A percentile compares a stretch with the other conserved stretches of the same genome.
Evolutionary conservation across 2,329 filamentous ascomycete species (phyloP).

Genomic region (Colletotrichum sp.): DNA sequence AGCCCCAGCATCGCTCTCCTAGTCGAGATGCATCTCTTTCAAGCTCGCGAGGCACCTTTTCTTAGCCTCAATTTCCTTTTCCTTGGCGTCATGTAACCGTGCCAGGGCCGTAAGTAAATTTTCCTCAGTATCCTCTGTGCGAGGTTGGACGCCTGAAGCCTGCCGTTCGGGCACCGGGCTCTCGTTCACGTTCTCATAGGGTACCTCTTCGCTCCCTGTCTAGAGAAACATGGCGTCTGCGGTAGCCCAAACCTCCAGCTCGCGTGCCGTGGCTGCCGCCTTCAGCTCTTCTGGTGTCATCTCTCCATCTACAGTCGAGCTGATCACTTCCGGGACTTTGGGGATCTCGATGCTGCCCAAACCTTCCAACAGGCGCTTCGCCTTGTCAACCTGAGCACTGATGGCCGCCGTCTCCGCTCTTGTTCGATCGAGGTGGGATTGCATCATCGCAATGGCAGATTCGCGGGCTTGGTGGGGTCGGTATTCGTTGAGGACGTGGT

Average conservation of each 20-base stretch:
- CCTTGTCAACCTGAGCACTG: conserved; percentile 71
- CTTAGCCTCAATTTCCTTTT: background rate
- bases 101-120: background rate
- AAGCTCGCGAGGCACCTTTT: background rate
- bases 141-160: background rate
- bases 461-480: conserved; percentile 91
- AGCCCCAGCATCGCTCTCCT: background rate
- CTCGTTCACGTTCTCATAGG: background rate
- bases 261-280: background rate
- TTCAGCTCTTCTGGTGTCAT: background rate
- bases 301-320: background rate
- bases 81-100: background rate
- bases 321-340: background rate
- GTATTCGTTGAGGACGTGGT: conserved; percentile 93
- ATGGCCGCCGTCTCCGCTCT: conserved; percentile 76
- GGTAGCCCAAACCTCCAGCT: conserved; percentile 44
- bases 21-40: background rate
- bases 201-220: background rate
- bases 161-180: background rate
- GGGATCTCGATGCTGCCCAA: conserved; percentile 59
- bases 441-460: conserved; percentile 85
- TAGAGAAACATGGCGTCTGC: conserved; percentile 46
- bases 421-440: conserved; percentile 77
- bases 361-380: conserved; percentile 74
- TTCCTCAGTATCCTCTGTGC: background rate